Conservation (phyloP, 805 yeast species). For the Kodamaea nitidulidarum region DNA sequence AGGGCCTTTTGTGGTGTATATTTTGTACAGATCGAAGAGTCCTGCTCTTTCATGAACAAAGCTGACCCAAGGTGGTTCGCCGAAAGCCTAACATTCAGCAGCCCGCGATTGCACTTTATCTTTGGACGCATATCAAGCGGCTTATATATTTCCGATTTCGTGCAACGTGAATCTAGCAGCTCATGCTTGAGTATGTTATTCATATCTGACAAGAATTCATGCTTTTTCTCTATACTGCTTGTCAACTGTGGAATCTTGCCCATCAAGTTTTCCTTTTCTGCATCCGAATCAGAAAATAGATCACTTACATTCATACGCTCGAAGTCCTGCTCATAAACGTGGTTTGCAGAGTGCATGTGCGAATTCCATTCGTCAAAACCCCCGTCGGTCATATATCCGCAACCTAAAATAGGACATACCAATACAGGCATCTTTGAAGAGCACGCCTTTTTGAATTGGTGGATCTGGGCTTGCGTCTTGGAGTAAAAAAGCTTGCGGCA, state of each 20-base stretch:
- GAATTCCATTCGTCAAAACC: constrained; percentile 27
- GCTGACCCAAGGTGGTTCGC: too few relatives aligned
- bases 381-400: constrained; percentile 34
- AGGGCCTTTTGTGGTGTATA: neutral
- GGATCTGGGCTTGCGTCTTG: constrained; percentile 15
- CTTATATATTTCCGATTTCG: too few relatives aligned
- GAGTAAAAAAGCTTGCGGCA: constrained; percentile 18
- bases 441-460: constrained; percentile 19
- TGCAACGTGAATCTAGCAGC: too few relatives aligned
- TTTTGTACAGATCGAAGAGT: too few relatives aligned
- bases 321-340: constrained; percentile 1
- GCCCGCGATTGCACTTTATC: too few relatives aligned
- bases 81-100: too few relatives aligned
- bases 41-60: neutral
- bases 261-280: constrained; percentile 1
- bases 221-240: neutral
- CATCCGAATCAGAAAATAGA: constrained; percentile 7
- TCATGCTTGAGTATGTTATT: too few relatives aligned
- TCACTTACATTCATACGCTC: constrained; percentile 3
- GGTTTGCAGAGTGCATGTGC: constrained; percentile 14
- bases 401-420: constrained; percentile 38
- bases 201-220: too few relatives aligned
- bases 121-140: too few relatives aligned
- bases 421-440: constrained; percentile 29
- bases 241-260: neutral